Percentiles rank a stretch among this genome's conserved stretches.
phyloP scores from a whole-genome alignment of 441 rosid species.

The Erysimum cheiri region DNA sequence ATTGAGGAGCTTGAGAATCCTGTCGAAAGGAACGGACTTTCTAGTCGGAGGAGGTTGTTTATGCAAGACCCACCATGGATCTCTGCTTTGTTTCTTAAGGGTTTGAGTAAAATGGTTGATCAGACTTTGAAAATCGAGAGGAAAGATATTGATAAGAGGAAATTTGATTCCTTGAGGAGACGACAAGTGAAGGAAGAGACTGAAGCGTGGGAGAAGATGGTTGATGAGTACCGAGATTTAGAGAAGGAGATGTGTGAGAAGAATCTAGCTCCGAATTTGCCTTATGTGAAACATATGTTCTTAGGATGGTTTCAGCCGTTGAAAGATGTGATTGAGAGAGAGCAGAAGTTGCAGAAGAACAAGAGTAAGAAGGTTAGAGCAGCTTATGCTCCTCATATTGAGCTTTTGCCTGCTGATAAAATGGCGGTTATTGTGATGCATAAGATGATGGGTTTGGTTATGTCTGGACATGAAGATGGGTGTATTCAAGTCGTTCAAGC shows the following conservation, averaged over 20 bases:
- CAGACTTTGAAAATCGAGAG: slow-evolving; percentile 56
- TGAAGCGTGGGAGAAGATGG: slow-evolving; percentile 88
- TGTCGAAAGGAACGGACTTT: slow-evolving; percentile 43
- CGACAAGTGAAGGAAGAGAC: slow-evolving; percentile 86
- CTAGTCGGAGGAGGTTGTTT: slow-evolving; percentile 49
- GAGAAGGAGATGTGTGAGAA: slow-evolving; percentile 80
- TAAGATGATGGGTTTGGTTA: slow-evolving; percentile 83
- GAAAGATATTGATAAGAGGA: slow-evolving; percentile 62
- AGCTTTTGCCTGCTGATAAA: slow-evolving; percentile 80
- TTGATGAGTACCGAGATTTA: slow-evolving; percentile 70
- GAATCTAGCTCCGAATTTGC: slow-evolving; percentile 82
- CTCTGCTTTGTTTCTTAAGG: slow-evolving; percentile 67
- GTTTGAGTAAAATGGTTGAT: slow-evolving; percentile 53
- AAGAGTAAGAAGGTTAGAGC: slow-evolving; percentile 71
- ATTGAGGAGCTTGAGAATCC: slow-evolving; percentile 47
- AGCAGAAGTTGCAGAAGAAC: slow-evolving; percentile 67
- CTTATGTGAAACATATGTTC: slow-evolving; percentile 75
- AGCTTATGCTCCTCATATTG: slow-evolving; percentile 83
- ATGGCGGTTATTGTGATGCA: slow-evolving; percentile 95
- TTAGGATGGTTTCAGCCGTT: slow-evolving; percentile 92
- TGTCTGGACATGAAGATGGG: slow-evolving; percentile 69
- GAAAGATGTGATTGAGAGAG: slow-evolving; percentile 74
- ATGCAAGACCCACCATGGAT: slow-evolving; percentile 84
- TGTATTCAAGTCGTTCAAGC: slow-evolving; percentile 87
- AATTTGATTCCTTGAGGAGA: slow-evolving; percentile 69